phyloP scores from a whole-genome alignment of 2,329 filamentous ascomycete species.

The Fusarium duplospermum region DNA sequence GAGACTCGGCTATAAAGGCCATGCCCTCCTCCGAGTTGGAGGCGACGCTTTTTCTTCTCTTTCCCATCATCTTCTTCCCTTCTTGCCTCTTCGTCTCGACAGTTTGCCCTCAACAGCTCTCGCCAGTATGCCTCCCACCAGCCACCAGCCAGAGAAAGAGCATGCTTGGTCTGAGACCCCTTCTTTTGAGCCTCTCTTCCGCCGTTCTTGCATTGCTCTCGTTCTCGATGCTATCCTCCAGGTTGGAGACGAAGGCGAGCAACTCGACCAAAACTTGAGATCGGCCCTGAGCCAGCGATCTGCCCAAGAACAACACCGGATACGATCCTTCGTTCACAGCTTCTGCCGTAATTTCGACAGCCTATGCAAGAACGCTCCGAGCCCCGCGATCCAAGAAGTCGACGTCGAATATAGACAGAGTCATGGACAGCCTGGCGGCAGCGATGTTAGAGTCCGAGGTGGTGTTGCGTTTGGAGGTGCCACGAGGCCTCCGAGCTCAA shows the following conservation, averaged over 20 bases:
- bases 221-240: neutral
- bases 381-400: neutral
- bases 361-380: neutral
- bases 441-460: neutral
- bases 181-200: neutral
- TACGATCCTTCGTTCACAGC: neutral
- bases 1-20: neutral
- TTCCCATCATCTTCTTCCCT: neutral
- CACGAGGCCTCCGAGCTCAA: neutral
- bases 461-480: neutral
- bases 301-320: neutral
- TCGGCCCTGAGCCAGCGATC: neutral
- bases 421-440: neutral
- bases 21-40: neutral
- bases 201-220: neutral
- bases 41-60: neutral
- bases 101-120: neutral
- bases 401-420: neutral
- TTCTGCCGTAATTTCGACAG: neutral
- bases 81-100: neutral
- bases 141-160: neutral
- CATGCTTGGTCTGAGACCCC: neutral
- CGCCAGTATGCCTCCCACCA: neutral
- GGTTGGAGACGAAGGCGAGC: neutral
- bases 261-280: neutral